Evolutionary conservation across 495 filamentous ascomycete species (phyloP).

Genomic region (Clavariopsis aquatica): DNA sequence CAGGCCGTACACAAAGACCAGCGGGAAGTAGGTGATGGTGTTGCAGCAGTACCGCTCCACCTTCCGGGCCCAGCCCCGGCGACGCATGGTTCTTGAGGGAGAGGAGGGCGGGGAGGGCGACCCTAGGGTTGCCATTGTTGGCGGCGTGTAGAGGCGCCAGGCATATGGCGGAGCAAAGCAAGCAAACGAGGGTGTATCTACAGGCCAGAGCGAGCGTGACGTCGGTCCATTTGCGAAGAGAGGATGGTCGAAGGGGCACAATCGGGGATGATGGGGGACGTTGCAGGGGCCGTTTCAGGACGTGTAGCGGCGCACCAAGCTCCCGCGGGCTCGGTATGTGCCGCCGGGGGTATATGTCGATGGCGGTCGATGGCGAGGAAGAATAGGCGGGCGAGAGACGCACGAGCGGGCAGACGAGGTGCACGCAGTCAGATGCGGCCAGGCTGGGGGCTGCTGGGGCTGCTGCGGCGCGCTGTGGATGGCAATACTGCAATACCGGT

Average conservation of each 20-base stretch:
- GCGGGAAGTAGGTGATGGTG: conserved; percentile 78
- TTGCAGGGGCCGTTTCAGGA: conserved; percentile 5
- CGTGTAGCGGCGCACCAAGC: neutral
- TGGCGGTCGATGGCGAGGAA: neutral
- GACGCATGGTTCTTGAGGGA: conserved; percentile 42
- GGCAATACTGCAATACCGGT: no score
- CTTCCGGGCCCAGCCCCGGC: conserved; percentile 65
- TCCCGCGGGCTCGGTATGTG: no score
- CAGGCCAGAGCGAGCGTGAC: conserved; percentile 14
- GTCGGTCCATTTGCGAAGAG: conserved; percentile 20
- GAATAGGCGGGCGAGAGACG: neutral
- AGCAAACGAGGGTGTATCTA: neutral
- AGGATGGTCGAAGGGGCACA: neutral
- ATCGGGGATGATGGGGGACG: neutral
- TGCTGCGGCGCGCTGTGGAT: neutral
- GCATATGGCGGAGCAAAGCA: conserved; percentile 16
- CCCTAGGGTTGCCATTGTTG: conserved; percentile 36
- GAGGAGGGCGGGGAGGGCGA: conserved; percentile 39
- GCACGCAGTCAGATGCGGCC: neutral
- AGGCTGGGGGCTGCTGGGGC: neutral
- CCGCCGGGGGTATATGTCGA: no score
- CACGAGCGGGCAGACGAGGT: neutral
- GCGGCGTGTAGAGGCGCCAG: neutral
- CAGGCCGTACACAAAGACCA: conserved; percentile 83
- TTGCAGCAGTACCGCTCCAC: conserved; percentile 84